These are phyloP conservation scores for Candida yuanshanica DNA, from an alignment of 805 yeast species.

Conservation along the genomic window DNA sequence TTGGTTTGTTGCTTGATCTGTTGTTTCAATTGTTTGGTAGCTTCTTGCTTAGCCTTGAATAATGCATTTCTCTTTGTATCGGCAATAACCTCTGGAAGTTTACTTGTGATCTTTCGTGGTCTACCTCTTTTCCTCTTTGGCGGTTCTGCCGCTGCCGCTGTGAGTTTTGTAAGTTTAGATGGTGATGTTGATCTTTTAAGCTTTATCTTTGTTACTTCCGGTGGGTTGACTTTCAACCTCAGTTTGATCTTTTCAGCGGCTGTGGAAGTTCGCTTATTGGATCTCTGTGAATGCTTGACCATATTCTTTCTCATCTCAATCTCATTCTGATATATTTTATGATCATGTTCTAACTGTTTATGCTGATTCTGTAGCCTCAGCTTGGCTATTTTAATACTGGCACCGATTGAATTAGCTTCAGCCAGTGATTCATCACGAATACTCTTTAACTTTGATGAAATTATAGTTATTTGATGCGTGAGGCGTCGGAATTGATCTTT, in stretches of 20 bases:
- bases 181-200: background rate
- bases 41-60: background rate
- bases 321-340: slow-evolving; percentile 20
- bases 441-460: slow-evolving; percentile 16
- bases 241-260: slow-evolving; percentile 10
- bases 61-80: background rate
- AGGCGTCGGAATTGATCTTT: slow-evolving; percentile 6
- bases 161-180: background rate
- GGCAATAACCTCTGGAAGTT: background rate
- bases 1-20: background rate
- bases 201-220: slow-evolving; percentile 2
- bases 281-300: slow-evolving; percentile 13
- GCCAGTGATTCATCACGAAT: slow-evolving; percentile 26
- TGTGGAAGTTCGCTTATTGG: slow-evolving; percentile 15
- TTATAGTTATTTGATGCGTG: background rate
- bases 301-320: slow-evolving; percentile 14
- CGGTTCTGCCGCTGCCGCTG: background rate
- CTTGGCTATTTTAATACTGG: slow-evolving; percentile 20
- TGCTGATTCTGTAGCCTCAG: slow-evolving; percentile 18
- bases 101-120: background rate
- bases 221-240: slow-evolving; percentile 5
- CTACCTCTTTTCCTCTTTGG: background rate
- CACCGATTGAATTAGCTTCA: slow-evolving; percentile 23
- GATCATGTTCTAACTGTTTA: slow-evolving; percentile 22
- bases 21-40: background rate